A percentile compares a stretch with the other conserved stretches of the same genome.
Conservation (phyloP, 2,329 filamentous ascomycete species). For the Ascochyta lentis region DNA sequence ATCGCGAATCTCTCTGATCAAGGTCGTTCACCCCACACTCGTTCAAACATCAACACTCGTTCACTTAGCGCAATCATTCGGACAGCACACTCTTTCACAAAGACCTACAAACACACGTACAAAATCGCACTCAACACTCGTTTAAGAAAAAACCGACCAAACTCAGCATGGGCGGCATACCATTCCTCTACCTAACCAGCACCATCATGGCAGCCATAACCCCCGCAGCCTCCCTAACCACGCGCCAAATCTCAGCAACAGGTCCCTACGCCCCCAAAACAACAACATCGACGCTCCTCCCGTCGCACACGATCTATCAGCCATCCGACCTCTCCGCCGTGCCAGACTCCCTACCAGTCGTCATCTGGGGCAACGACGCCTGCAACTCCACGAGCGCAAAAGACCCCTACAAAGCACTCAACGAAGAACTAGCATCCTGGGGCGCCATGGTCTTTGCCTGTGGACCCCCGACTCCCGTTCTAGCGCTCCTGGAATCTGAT, state of each 20-base stretch:
- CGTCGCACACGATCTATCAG: not conserved
- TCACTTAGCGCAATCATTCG: no score
- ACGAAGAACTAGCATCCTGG: not conserved
- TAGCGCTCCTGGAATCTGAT: not conserved
- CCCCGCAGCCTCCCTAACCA: not conserved
- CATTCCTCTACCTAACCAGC: not conserved
- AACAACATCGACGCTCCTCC: not conserved
- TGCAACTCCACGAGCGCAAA: not conserved
- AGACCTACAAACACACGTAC: no score
- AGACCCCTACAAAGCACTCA: not conserved
- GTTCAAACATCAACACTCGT: no score
- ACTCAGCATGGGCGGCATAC: not conserved
- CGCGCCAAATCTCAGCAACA: not conserved
- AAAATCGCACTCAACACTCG: not conserved
- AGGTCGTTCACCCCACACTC: no score
- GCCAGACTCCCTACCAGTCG: not conserved
- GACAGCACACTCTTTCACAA: no score
- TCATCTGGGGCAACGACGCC: not conserved
- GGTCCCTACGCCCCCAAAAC: not conserved
- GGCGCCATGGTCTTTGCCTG: not conserved
- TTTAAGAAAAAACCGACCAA: no score
- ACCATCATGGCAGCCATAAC: not conserved
- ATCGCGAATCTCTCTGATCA: no score
- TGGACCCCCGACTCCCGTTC: not conserved
- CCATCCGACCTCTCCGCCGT: not conserved